These are phyloP conservation scores for Xylaria telfairii DNA, from an alignment of 495 filamentous ascomycete species.

Conservation along the genomic window DNA sequence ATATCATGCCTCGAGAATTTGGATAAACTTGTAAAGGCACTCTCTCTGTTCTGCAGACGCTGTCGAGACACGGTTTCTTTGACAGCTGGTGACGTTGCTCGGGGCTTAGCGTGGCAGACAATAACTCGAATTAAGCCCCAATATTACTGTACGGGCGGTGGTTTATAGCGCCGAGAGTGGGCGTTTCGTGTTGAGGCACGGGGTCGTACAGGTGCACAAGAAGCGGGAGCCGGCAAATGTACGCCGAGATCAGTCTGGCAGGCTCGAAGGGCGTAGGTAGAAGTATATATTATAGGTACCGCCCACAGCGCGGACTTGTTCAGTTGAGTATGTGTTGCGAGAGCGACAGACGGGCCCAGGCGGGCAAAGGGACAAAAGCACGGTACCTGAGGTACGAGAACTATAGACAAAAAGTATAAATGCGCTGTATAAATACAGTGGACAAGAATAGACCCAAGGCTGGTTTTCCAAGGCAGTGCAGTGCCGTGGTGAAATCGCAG, in stretches of 20 bases:
- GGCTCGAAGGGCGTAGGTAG: slow-evolving; percentile 5
- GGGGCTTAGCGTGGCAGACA: background rate
- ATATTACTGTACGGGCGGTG: background rate
- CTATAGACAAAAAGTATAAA: slow-evolving; percentile 12
- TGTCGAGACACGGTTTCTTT: background rate
- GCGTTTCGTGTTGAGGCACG: slow-evolving; percentile 16
- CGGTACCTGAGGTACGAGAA: background rate
- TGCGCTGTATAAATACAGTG: background rate
- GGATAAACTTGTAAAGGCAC: background rate
- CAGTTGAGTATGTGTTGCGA: background rate
- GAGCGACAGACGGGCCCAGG: slow-evolving; percentile 12
- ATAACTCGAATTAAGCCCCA: background rate
- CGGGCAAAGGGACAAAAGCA: background rate
- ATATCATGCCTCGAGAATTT: slow-evolving; percentile 34
- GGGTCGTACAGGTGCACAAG: slow-evolving; percentile 9
- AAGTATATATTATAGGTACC: slow-evolving; percentile 19
- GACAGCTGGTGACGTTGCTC: slow-evolving; percentile 7
- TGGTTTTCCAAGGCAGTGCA: background rate
- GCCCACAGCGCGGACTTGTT: background rate
- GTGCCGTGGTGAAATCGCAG: background rate
- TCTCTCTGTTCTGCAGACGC: background rate
- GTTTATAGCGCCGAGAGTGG: background rate
- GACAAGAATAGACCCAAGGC: background rate
- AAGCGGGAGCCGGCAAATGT: slow-evolving; percentile 7
- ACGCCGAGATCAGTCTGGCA: slow-evolving; percentile 13